Evolutionary conservation across 345 rosid species (phyloP).

Genomic region (Physaria fendleri): DNA sequence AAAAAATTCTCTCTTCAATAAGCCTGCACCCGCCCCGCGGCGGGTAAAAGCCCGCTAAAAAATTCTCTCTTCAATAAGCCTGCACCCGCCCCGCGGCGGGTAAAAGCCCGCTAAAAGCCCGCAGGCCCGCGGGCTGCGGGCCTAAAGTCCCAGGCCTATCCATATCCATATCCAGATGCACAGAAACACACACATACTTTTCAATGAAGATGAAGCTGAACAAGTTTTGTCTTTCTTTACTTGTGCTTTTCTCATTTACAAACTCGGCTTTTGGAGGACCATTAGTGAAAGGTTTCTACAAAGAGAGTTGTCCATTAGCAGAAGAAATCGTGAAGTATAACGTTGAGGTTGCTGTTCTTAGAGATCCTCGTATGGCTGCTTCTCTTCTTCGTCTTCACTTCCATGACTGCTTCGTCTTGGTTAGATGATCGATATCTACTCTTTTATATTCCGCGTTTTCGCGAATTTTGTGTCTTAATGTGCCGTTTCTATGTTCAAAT

Average conservation of each 20-base stretch:
- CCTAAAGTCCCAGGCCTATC: too few species aligned
- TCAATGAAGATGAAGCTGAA: constrained; percentile 24
- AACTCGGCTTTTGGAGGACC: constrained; percentile 21
- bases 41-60: too few species aligned
- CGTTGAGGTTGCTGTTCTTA: constrained; percentile 51
- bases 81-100: too few species aligned
- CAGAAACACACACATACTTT: background rate
- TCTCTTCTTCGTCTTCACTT: constrained; percentile 78
- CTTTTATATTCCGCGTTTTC: background rate
- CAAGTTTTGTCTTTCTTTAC: constrained; percentile 7
- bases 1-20: too few species aligned
- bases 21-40: too few species aligned
- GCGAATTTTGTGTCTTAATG: background rate
- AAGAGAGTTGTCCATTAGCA: constrained; percentile 65
- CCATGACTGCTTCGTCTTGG: constrained; percentile 84
- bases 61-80: too few species aligned
- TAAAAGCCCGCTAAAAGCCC: too few species aligned
- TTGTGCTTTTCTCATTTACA: constrained; percentile 22
- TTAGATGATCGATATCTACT: constrained; percentile 12
- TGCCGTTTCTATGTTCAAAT: background rate
- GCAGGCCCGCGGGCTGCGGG: too few species aligned
- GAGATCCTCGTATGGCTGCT: constrained; percentile 77
- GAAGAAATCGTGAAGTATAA: constrained; percentile 54
- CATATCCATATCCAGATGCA: too few species aligned
- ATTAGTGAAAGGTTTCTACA: constrained; percentile 52